Conservation (phyloP, 805 yeast genomes). For the Starmerella gropengiesseri region DNA sequence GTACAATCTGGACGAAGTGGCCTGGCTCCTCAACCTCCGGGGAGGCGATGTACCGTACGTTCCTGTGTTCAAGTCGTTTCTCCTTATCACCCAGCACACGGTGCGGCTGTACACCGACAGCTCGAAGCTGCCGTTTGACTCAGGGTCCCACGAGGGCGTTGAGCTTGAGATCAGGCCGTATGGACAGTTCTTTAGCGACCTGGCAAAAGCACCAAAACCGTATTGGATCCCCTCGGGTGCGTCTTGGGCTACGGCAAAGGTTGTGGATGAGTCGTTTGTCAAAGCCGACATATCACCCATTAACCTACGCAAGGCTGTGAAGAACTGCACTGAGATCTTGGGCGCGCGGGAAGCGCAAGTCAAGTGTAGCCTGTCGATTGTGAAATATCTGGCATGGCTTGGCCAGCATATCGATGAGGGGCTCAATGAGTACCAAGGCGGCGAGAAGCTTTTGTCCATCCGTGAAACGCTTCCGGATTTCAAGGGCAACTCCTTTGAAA, state of each 20-base stretch:
- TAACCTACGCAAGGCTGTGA: constrained; percentile 57
- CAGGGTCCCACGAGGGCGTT: constrained; percentile 19
- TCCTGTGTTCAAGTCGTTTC: constrained; percentile 75
- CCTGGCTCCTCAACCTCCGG: constrained; percentile 81
- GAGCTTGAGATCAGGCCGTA: constrained; percentile 3
- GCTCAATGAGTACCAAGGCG: constrained; percentile 49
- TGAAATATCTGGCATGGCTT: constrained; percentile 74
- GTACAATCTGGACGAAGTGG: constrained; percentile 71
- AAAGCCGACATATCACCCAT: constrained; percentile 47
- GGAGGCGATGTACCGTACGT: constrained; percentile 72
- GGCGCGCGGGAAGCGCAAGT: constrained; percentile 69
- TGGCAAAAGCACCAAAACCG: neutral
- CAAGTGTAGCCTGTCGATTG: constrained; percentile 72
- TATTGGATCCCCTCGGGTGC: constrained; percentile 47
- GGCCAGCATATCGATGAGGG: constrained; percentile 43
- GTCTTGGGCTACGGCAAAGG: constrained; percentile 56
- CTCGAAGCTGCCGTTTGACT: neutral
- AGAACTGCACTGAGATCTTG: constrained; percentile 58
- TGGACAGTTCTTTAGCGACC: constrained; percentile 8
- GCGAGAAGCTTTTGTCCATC: constrained; percentile 40
- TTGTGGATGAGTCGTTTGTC: constrained; percentile 34
- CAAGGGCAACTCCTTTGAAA: constrained; percentile 57
- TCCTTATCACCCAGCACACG: constrained; percentile 34
- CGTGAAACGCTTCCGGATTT: constrained; percentile 31
- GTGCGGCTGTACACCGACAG: constrained; percentile 46